Evolutionary conservation across 352 stramenopile species (phyloP).

Genomic region (Phytophthora parvispora): DNA sequence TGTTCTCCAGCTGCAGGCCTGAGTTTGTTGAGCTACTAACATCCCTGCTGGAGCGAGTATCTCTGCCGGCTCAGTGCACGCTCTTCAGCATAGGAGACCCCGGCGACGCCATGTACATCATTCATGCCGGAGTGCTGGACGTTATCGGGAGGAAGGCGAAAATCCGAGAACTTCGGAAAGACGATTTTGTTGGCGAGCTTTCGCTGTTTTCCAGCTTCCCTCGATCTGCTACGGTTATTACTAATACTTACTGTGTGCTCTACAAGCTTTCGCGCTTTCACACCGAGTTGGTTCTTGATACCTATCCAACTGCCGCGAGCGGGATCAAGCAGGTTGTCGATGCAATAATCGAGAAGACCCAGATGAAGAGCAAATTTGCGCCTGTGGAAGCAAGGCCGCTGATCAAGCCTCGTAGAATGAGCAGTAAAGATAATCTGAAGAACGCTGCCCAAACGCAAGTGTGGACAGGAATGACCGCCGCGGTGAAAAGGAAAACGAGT

Average conservation of each 20-base stretch:
- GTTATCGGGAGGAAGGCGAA: slow-evolving; percentile 61
- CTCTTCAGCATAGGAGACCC: slow-evolving; percentile 65
- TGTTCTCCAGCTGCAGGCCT: slow-evolving; percentile 65
- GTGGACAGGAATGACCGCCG: background rate
- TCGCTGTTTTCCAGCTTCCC: slow-evolving; percentile 68
- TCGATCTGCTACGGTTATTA: slow-evolving; percentile 62
- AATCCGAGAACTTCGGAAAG: slow-evolving; percentile 75
- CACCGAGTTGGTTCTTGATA: slow-evolving; percentile 52
- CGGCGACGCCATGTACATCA: slow-evolving; percentile 81
- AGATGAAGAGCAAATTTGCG: slow-evolving; percentile 26
- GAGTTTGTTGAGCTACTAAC: slow-evolving; percentile 67
- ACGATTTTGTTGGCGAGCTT: slow-evolving; percentile 74
- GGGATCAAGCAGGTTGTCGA: slow-evolving; percentile 43
- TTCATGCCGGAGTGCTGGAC: slow-evolving; percentile 75
- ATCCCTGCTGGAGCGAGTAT: slow-evolving; percentile 64
- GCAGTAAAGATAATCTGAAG: background rate
- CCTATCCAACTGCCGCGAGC: slow-evolving; percentile 37
- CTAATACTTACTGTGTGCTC: slow-evolving; percentile 69
- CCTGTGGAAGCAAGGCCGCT: background rate
- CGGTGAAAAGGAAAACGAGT: background rate
- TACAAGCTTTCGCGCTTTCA: slow-evolving; percentile 73
- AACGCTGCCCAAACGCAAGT: background rate
- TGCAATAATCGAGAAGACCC: slow-evolving; percentile 43
- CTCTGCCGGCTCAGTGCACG: slow-evolving; percentile 58
- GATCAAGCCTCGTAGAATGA: slow-evolving; percentile 1